A percentile compares a stretch with the other conserved stretches of the same genome.
phyloP scores from a whole-genome alignment of 768 basidiomycete genomes.

The Leccinum aurantiacum region DNA sequence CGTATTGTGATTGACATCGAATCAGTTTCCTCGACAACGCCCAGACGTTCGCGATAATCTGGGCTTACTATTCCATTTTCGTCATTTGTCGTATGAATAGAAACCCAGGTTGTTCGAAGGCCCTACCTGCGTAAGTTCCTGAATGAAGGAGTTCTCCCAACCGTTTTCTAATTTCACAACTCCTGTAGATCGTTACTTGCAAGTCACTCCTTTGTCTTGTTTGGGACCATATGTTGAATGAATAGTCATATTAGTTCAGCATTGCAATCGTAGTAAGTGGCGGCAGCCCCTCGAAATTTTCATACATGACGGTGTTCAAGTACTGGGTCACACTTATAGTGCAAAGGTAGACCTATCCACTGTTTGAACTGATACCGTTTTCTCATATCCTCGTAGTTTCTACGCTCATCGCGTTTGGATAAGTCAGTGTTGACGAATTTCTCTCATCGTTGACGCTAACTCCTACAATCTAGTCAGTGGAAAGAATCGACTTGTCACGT shows the following conservation, averaged over 20 bases:
- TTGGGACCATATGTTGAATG: neutral
- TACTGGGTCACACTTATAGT: constrained; percentile 20
- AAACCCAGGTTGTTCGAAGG: neutral
- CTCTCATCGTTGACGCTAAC: neutral
- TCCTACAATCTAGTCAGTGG: constrained; percentile 17
- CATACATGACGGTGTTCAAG: constrained; percentile 10
- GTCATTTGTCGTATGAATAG: constrained; percentile 10
- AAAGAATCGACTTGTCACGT: constrained; percentile 16
- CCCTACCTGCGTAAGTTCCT: constrained; percentile 12
- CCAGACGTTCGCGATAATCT: neutral
- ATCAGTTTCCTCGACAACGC: constrained; percentile 10
- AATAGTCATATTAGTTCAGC: constrained; percentile 1
- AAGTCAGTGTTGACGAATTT: constrained; percentile 13
- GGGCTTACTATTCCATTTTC: constrained; percentile 1
- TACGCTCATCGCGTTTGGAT: constrained; percentile 30
- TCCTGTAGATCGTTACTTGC: constrained; percentile 4
- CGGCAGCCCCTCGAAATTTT: neutral
- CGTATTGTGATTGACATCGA: neutral
- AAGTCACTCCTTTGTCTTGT: neutral
- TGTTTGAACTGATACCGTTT: neutral
- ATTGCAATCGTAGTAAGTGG: constrained; percentile 6
- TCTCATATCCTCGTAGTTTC: constrained; percentile 16
- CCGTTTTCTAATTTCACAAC: neutral
- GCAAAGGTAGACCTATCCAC: constrained; percentile 13
- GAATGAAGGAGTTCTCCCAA: neutral